Base-by-base conservation (phyloP, 208 protist genomes). In the Borovskyia barvae region DNA sequence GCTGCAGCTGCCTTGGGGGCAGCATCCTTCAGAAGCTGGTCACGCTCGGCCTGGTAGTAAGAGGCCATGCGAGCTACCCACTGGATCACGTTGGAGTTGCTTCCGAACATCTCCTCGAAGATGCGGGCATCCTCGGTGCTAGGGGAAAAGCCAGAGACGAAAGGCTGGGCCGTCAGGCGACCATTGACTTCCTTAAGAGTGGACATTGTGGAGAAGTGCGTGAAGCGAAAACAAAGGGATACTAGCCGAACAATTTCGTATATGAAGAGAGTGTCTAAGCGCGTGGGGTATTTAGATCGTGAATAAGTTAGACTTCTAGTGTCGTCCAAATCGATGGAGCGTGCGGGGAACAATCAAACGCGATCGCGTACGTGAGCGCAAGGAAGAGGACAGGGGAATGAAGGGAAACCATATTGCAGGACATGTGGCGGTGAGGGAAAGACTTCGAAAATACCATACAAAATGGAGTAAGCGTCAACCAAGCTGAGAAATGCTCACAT, bases 31-130 rank as follows among this genome's bases (percentile, higher is more conserved):
- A 78, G 50, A 20, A 93, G 9, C 56, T 75, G 65, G 11, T 91
- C 84, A 58, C 90, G 86, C 80, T 94, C 90, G 36, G 68, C 75
- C 72, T 93, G 83, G 74, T 93, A 93, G 77, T 93, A 96, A 35
- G 90, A 85, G 2, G 87, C 87, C 87, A 96, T 96, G 66, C 85
- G 90, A 20, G 87, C 82, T 15, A 71, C 86, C 87, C 90, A 96
- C 74, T 92, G 77, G 62, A 87, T 75, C 41, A 92, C 85, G 55
- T 80, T 80, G 35, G 59, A 48, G 78, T 87, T 77, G 35, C 59
- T 68, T 50, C 85, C 87, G 61, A 94, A 94, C 87, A 94, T 92
- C 69, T 92, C 87, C 33, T 55, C 66, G 46, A 96, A 93, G 67
- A 82, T 76, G 33, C 75, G 75, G 32, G 87, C 84, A 75, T 96